These are phyloP conservation scores for Ascochyta rabiei DNA, from an alignment of 2,329 filamentous ascomycete genomes.

Conservation along the genomic window DNA sequence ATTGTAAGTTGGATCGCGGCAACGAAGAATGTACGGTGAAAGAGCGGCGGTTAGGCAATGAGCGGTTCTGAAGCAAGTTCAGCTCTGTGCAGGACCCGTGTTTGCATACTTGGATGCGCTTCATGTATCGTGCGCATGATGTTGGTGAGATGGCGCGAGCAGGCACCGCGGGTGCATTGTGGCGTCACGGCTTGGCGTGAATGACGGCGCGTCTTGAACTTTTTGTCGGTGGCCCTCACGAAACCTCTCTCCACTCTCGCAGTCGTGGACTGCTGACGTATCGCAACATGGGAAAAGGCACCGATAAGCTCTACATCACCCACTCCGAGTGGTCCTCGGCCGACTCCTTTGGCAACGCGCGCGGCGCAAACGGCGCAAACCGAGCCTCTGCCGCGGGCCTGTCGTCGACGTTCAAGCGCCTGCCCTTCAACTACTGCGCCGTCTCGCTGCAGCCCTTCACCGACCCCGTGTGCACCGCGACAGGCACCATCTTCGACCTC, in stretches of 20 bases:
- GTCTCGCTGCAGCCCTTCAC: slow-evolving; percentile 93
- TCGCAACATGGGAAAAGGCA: slow-evolving; percentile 47
- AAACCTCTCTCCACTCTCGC: not conserved
- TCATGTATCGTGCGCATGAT: not conserved
- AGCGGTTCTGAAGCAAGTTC: no score
- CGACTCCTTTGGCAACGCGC: slow-evolving; percentile 84
- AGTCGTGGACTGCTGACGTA: not conserved
- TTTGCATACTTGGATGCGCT: no score
- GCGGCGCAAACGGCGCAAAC: slow-evolving; percentile 68
- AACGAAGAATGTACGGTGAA: no score
- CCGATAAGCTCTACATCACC: slow-evolving; percentile 70
- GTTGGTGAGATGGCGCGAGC: not conserved
- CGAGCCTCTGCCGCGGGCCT: slow-evolving; percentile 57
- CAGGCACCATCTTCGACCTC: slow-evolving; percentile 92
- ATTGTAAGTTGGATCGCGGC: no score
- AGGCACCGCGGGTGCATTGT: not conserved
- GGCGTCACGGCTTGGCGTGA: not conserved
- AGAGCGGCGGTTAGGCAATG: no score
- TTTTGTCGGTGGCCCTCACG: slow-evolving; percentile 8
- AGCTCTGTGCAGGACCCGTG: no score
- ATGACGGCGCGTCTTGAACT: not conserved
- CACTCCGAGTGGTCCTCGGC: slow-evolving; percentile 97
- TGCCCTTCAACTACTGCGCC: slow-evolving; percentile 98
- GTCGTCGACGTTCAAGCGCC: slow-evolving; percentile 74
- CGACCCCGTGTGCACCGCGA: slow-evolving; percentile 87